These are phyloP conservation scores for Purpureocillium lavendulum DNA, from an alignment of 2,329 filamentous ascomycete genomes.

Conservation along the genomic window DNA sequence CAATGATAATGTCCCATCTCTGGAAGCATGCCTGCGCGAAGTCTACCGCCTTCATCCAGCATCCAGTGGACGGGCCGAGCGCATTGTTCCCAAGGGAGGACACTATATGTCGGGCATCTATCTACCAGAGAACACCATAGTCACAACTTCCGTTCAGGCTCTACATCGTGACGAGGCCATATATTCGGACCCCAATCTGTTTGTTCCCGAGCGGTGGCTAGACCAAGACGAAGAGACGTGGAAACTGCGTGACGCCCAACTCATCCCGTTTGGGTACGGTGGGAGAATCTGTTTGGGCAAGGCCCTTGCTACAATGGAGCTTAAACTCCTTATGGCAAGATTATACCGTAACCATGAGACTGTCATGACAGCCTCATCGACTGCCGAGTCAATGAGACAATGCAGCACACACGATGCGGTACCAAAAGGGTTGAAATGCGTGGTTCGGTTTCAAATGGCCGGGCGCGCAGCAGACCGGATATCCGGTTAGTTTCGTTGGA, in stretches of 20 bases:
- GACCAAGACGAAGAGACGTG: slow-evolving; percentile 1
- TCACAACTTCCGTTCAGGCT: slow-evolving; percentile 2
- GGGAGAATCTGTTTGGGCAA: slow-evolving; percentile 6
- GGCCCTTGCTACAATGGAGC: slow-evolving; percentile 5
- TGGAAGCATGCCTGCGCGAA: slow-evolving; percentile 6
- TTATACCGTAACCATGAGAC: slow-evolving; percentile 2
- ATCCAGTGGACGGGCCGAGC: slow-evolving; percentile 6
- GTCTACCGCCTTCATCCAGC: slow-evolving; percentile 7
- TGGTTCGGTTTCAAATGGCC: slow-evolving; percentile 1
- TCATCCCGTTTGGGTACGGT: slow-evolving; percentile 7
- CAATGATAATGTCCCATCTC: neutral
- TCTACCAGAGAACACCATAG: slow-evolving; percentile 2
- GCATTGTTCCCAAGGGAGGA: slow-evolving; percentile 5
- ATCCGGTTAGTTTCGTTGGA: too few relatives aligned
- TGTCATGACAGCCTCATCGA: neutral
- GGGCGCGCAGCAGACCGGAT: too few relatives aligned
- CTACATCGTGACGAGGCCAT: slow-evolving; percentile 4
- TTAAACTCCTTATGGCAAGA: slow-evolving; percentile 2
- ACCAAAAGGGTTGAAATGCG: slow-evolving; percentile 1
- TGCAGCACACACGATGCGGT: slow-evolving; percentile 7
- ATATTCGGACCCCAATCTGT: slow-evolving; percentile 3
- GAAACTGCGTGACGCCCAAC: slow-evolving; percentile 2
- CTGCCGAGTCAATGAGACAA: slow-evolving; percentile 3
- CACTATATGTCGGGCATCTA: slow-evolving; percentile 1
- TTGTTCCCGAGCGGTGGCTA: slow-evolving; percentile 5